Conservation (phyloP, 1,139 yeast species). For the Blastobotrys ciferrii region DNA sequence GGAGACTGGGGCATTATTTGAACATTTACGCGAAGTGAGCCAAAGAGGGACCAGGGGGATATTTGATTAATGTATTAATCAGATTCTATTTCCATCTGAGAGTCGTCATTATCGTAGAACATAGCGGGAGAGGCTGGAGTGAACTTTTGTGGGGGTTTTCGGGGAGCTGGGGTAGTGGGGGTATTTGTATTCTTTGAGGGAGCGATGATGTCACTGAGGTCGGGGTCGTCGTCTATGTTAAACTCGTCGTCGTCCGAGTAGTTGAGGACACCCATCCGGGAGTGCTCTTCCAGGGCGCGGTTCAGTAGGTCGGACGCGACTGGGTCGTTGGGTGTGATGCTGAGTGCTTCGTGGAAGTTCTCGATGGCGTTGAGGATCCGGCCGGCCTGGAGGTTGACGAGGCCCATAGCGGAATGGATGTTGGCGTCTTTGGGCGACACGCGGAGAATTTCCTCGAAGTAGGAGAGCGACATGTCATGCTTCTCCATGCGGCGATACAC, state of each 20-base stretch:
- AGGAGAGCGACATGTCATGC: constrained; percentile 63
- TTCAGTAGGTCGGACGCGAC: constrained; percentile 78
- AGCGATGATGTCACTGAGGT: constrained; percentile 17
- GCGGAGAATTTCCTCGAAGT: constrained; percentile 73
- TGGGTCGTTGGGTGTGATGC: constrained; percentile 76
- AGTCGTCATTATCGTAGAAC: constrained; percentile 24
- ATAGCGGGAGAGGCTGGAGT: constrained; percentile 13
- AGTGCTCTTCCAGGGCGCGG: constrained; percentile 74
- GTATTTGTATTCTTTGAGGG: constrained; percentile 6
- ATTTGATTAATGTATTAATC: constrained; percentile 14
- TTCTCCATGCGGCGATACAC: constrained; percentile 69
- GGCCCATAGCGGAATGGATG: constrained; percentile 78
- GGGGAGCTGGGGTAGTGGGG: neutral
- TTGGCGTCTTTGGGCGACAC: constrained; percentile 72
- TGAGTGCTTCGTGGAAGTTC: constrained; percentile 75
- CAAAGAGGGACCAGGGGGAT: too few species aligned
- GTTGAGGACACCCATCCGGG: constrained; percentile 22
- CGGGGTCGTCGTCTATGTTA: constrained; percentile 17
- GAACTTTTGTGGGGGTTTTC: neutral
- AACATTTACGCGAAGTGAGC: too few species aligned
- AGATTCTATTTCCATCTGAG: constrained; percentile 27
- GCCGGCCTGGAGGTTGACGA: constrained; percentile 72
- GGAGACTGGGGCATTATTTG: too few species aligned
- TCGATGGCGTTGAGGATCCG: constrained; percentile 67
- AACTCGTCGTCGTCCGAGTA: constrained; percentile 17